phyloP scores from a whole-genome alignment of 2,329 filamentous ascomycete species.

The Ceratocystis huliohia region DNA sequence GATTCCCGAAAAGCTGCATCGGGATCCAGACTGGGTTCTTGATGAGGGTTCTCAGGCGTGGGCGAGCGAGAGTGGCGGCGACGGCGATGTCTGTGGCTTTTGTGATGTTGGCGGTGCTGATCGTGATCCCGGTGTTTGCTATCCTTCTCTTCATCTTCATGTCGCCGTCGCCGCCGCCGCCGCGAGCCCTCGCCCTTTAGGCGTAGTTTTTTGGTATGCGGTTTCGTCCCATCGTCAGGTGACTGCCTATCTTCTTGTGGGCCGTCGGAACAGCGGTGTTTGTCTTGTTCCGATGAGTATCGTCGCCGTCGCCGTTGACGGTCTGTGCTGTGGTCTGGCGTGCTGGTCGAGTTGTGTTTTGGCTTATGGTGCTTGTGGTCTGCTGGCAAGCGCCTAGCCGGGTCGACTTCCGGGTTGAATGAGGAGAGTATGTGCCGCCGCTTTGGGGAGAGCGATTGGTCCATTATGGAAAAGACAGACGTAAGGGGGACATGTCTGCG shows the following conservation, averaged over 20 bases:
- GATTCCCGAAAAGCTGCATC: conserved; percentile 79
- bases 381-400: conserved; percentile 9
- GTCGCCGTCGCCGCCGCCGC: conserved; percentile 24
- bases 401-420: conserved; percentile 31
- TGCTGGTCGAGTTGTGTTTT: conserved; percentile 1
- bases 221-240: background rate
- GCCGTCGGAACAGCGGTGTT: no score
- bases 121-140: conserved; percentile 20
- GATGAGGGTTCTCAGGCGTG: conserved; percentile 37
- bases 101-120: conserved; percentile 17
- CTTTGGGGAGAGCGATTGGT: conserved; percentile 27
- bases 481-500: background rate
- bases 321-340: background rate
- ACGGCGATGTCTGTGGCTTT: conserved; percentile 19
- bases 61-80: conserved; percentile 32
- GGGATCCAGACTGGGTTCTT: conserved; percentile 43
- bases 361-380: background rate
- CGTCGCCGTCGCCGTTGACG: background rate
- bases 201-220: conserved; percentile 10
- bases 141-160: conserved; percentile 23
- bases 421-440: conserved; percentile 40
- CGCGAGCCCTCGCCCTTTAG: conserved; percentile 13
- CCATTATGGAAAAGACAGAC: conserved; percentile 1
- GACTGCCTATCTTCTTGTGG: background rate
- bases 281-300: background rate